phyloP scores from a whole-genome alignment of 148 eudicot species.

The Simmondsia chinensis region DNA sequence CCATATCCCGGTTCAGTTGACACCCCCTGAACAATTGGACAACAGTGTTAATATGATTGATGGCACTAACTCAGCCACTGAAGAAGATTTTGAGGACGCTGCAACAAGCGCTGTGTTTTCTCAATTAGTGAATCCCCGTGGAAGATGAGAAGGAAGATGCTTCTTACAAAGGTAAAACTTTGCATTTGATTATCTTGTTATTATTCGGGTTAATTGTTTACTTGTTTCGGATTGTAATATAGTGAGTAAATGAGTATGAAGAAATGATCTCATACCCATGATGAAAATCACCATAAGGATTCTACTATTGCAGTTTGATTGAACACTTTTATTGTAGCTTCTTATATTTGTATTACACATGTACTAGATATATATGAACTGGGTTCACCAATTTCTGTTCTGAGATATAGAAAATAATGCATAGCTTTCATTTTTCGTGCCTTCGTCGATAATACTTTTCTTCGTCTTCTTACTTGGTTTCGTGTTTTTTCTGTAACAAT shows the following conservation, averaged over 20 bases:
- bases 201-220: slow-evolving; percentile 12
- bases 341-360: slow-evolving; percentile 12
- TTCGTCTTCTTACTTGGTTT: no score
- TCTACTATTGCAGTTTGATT: slow-evolving; percentile 13
- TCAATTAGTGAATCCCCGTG: slow-evolving; percentile 93
- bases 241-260: slow-evolving; percentile 18
- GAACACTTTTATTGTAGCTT: slow-evolving; percentile 9
- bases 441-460: no score
- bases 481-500: no score
- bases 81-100: slow-evolving; percentile 82
- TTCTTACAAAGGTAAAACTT: no score
- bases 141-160: slow-evolving; percentile 41
- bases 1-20: slow-evolving; percentile 59
- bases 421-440: no score
- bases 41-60: slow-evolving; percentile 61
- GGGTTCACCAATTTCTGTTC: slow-evolving; percentile 9
- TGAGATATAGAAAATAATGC: slow-evolving; percentile 20
- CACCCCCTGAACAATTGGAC: slow-evolving; percentile 62
- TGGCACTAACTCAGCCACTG: slow-evolving; percentile 53
- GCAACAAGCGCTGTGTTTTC: slow-evolving; percentile 92
- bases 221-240: slow-evolving; percentile 18
- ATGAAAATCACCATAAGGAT: slow-evolving; percentile 10
- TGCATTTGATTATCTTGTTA: neutral
- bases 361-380: slow-evolving; percentile 22
- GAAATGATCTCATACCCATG: slow-evolving; percentile 13